Percentiles rank a stretch among this genome's conserved stretches.
These are phyloP conservation scores for Aspergillus hortae DNA, from an alignment of 2,329 filamentous ascomycete genomes.

Conservation along the genomic window DNA sequence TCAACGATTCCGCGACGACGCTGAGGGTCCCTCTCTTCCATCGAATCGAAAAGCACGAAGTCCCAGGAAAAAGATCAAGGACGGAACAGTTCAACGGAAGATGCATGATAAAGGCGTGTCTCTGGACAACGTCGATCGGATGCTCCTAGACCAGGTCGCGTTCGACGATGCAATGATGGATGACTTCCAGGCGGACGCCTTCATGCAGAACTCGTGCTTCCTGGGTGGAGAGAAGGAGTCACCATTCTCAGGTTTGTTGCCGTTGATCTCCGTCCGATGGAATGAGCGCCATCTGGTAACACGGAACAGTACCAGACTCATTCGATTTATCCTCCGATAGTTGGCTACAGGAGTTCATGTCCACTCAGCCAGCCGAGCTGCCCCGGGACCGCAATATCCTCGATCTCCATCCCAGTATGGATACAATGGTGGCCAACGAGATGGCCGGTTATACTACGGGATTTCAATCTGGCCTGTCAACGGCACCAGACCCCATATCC, in stretches of 20 bases:
- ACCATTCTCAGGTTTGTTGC: conserved; percentile 11
- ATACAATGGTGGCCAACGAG: conserved; percentile 6
- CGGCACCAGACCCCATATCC: no score
- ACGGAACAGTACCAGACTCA: conserved; percentile 12
- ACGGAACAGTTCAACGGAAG: background rate
- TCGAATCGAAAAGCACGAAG: conserved; percentile 8
- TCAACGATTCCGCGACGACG: background rate
- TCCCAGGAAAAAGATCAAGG: conserved; percentile 11
- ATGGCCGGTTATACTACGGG: background rate
- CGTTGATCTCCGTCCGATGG: background rate
- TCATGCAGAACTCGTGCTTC: conserved; percentile 9
- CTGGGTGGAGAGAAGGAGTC: conserved; percentile 8
- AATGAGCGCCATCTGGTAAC: background rate
- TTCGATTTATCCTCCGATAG: conserved; percentile 22
- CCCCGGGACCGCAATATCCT: conserved; percentile 10
- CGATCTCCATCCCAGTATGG: conserved; percentile 5
- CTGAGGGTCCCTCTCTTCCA: background rate
- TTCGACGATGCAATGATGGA: conserved; percentile 9
- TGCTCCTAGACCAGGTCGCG: conserved; percentile 2
- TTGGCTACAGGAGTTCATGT: conserved; percentile 29
- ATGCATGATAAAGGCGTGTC: background rate
- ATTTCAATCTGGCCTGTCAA: no score
- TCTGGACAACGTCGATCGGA: background rate
- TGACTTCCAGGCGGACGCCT: conserved; percentile 5
- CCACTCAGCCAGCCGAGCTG: conserved; percentile 12